phyloP scores from a whole-genome alignment of 352 stramenopile genomes.

The Globisporangium middletonii region DNA sequence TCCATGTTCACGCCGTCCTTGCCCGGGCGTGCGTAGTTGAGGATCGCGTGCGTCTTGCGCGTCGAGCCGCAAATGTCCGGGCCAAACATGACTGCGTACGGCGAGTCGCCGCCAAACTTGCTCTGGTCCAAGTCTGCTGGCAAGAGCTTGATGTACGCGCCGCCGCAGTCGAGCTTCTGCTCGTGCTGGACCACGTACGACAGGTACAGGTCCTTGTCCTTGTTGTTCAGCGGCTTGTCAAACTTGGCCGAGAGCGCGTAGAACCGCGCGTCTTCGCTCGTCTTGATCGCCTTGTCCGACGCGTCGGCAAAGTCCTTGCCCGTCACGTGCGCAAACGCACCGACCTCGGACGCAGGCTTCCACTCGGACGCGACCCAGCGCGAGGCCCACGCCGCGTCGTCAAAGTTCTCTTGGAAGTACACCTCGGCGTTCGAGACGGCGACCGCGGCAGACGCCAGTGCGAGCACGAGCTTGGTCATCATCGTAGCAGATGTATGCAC shows the following conservation, averaged over 20 bases:
- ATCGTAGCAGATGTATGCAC: constrained; percentile 16
- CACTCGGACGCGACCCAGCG: constrained; percentile 90
- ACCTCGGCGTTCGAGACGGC: constrained; percentile 66
- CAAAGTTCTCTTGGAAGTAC: constrained; percentile 94
- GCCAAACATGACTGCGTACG: constrained; percentile 98
- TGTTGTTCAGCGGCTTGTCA: constrained; percentile 82
- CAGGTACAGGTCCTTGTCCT: constrained; percentile 88
- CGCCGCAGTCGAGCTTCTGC: constrained; percentile 98
- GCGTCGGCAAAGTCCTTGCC: constrained; percentile 91
- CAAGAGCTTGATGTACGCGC: constrained; percentile 99
- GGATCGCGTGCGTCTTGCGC: constrained; percentile 97
- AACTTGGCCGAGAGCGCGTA: constrained; percentile 96
- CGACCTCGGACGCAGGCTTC: constrained; percentile 93
- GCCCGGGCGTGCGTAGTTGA: constrained; percentile 96
- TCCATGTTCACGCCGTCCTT: constrained; percentile 91
- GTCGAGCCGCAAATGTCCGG: constrained; percentile 97
- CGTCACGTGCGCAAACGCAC: constrained; percentile 91
- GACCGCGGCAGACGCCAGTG: constrained; percentile 39
- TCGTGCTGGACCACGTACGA: constrained; percentile 99
- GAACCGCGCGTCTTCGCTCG: constrained; percentile 93
- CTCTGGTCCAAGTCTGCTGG: constrained; percentile 87
- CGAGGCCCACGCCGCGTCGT: constrained; percentile 75
- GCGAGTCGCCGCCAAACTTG: constrained; percentile 93
- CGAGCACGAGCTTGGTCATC: constrained; percentile 58
- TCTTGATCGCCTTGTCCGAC: constrained; percentile 94